Evolutionary conservation across 495 filamentous ascomycete species (phyloP).

Genomic region (Aspergillus ellipticus): DNA sequence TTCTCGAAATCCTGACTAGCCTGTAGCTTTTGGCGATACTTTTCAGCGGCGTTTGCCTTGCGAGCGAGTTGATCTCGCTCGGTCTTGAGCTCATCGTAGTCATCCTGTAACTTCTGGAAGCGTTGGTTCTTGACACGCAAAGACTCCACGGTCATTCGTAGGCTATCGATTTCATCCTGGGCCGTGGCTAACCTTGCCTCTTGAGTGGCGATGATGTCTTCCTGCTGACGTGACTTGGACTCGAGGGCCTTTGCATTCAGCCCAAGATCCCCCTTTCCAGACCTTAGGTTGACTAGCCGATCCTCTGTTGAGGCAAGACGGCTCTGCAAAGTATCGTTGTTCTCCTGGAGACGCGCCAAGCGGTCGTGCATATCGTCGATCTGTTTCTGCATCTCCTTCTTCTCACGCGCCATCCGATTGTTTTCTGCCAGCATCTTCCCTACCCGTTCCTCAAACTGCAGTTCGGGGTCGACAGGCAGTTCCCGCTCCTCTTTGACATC

Average conservation of each 20-base stretch:
- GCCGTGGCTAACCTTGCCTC: constrained; percentile 51
- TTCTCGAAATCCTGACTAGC: constrained; percentile 66
- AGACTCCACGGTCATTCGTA: constrained; percentile 8
- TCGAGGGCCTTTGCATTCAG: constrained; percentile 46
- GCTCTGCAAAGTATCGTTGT: constrained; percentile 50
- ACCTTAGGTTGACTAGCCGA: constrained; percentile 40
- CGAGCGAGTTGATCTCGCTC: constrained; percentile 72
- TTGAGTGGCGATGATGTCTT: constrained; percentile 55
- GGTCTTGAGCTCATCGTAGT: constrained; percentile 67
- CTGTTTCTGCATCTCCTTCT: constrained; percentile 49
- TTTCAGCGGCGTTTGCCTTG: constrained; percentile 73
- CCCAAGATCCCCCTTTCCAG: constrained; percentile 41
- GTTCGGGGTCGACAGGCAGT: constrained; percentile 42
- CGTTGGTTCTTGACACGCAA: constrained; percentile 35
- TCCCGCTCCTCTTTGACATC: constrained; percentile 38
- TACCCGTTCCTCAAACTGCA: constrained; percentile 52
- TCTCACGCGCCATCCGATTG: constrained; percentile 49
- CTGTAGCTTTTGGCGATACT: constrained; percentile 72
- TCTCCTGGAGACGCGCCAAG: constrained; percentile 54
- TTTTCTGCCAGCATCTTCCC: constrained; percentile 50
- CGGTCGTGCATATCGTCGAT: constrained; percentile 53
- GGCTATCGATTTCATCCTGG: constrained; percentile 30
- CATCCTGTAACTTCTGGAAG: constrained; percentile 57
- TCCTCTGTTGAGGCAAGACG: constrained; percentile 47
- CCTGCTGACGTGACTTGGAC: constrained; percentile 46